These are phyloP conservation scores for Vanrija sp. DNA, from an alignment of 1,284 basidiomycete genomes.

Conservation along the genomic window DNA sequence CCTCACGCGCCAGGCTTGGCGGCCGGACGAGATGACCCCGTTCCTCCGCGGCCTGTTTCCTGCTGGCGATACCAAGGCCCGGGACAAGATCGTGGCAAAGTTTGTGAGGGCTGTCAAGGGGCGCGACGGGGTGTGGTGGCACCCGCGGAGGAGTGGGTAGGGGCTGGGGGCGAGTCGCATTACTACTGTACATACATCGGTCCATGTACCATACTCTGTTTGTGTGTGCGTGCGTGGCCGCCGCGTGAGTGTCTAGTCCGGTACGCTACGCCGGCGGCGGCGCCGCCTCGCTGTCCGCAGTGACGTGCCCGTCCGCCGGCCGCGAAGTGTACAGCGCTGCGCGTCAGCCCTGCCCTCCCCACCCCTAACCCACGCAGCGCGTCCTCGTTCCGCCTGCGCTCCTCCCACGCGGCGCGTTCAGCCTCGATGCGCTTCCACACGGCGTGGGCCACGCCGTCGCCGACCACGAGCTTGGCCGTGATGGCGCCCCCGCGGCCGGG, in stretches of 20 bases:
- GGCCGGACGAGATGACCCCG: conserved; percentile 68
- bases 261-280: too few relatives aligned
- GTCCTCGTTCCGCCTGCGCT: conserved; percentile 25
- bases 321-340: too few relatives aligned
- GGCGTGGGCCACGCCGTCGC: conserved; percentile 36
- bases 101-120: conserved; percentile 74
- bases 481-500: conserved; percentile 31
- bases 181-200: too few relatives aligned
- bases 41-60: conserved; percentile 76
- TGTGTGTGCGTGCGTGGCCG: too few relatives aligned
- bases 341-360: too few relatives aligned
- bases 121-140: conserved; percentile 53
- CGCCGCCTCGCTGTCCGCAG: too few relatives aligned
- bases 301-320: too few relatives aligned
- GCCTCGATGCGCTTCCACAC: conserved; percentile 44
- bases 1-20: conserved; percentile 70
- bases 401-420: conserved; percentile 26
- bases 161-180: background rate
- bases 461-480: conserved; percentile 32
- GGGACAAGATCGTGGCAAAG: conserved; percentile 79
- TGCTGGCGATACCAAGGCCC: conserved; percentile 65
- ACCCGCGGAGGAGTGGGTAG: conserved; percentile 37
- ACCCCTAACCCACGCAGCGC: conserved; percentile 32
- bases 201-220: too few relatives aligned
- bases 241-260: too few relatives aligned